Percentiles rank a stretch among this genome's conserved stretches.
These are phyloP conservation scores for Rhododendron vialii DNA, from an alignment of 148 eudicot genomes.

Conservation along the genomic window DNA sequence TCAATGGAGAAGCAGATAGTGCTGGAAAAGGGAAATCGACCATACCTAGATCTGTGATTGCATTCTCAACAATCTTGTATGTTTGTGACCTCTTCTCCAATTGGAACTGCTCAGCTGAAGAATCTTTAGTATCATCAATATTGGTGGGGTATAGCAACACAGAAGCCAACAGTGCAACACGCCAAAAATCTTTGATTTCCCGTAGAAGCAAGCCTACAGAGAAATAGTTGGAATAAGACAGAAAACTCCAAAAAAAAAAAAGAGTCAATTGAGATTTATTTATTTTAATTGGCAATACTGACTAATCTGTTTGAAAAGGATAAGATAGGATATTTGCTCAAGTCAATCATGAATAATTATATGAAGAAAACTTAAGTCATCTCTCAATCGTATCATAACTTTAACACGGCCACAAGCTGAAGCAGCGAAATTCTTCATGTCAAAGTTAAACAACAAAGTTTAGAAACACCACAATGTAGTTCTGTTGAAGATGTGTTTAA, in stretches of 20 bases:
- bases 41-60: conserved; percentile 52
- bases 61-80: conserved; percentile 46
- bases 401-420: background rate
- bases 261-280: background rate
- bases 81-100: conserved; percentile 42
- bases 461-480: background rate
- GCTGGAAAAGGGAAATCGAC: background rate
- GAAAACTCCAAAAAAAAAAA: background rate
- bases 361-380: background rate
- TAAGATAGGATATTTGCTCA: background rate
- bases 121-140: conserved; percentile 19
- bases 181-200: conserved; percentile 91
- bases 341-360: background rate
- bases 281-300: background rate
- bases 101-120: conserved; percentile 27
- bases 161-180: conserved; percentile 60
- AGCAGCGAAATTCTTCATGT: background rate
- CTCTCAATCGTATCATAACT: background rate
- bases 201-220: conserved; percentile 67
- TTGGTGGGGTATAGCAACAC: conserved; percentile 40
- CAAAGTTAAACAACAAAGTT: background rate
- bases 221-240: background rate
- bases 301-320: background rate
- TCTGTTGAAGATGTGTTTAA: background rate
- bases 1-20: background rate